Evolutionary conservation across 2,329 filamentous ascomycete genomes (phyloP).

Genomic region (Dactylellina leptospora): DNA sequence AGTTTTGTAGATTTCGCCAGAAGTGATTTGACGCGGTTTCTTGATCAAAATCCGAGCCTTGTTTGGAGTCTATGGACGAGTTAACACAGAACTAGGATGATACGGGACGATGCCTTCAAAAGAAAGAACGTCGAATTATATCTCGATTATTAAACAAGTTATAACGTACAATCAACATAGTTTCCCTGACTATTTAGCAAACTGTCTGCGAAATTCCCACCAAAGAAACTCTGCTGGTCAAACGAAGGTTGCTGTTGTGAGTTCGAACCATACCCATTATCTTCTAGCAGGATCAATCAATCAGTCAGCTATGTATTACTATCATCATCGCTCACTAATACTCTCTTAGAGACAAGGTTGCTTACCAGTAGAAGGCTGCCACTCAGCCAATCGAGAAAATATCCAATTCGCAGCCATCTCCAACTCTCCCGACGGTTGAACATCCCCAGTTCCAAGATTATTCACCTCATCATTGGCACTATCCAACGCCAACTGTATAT

Average conservation of each 20-base stretch:
- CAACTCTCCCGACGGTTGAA: not conserved
- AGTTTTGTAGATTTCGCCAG: not conserved
- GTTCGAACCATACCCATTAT: too few relatives aligned
- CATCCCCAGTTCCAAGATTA: not conserved
- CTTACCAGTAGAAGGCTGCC: not conserved
- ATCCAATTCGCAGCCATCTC: not conserved
- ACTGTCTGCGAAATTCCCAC: not conserved
- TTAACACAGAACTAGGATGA: too few relatives aligned
- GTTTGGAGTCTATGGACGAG: not conserved
- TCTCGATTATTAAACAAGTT: too few relatives aligned
- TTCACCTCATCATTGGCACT: not conserved
- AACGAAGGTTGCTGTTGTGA: too few relatives aligned
- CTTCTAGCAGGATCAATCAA: too few relatives aligned
- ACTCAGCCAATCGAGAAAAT: not conserved
- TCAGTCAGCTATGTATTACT: too few relatives aligned
- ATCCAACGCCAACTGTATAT: slow-evolving; percentile 3
- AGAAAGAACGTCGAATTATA: not conserved
- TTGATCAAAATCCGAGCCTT: not conserved
- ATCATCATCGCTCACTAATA: not conserved
- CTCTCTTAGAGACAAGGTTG: not conserved
- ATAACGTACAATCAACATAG: not conserved
- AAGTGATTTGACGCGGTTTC: not conserved
- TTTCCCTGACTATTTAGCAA: not conserved
- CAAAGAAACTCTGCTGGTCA: not conserved
- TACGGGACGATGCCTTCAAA: not conserved